Conservation (phyloP, 148 eudicot genomes). For the Chenopodium formosanum region DNA sequence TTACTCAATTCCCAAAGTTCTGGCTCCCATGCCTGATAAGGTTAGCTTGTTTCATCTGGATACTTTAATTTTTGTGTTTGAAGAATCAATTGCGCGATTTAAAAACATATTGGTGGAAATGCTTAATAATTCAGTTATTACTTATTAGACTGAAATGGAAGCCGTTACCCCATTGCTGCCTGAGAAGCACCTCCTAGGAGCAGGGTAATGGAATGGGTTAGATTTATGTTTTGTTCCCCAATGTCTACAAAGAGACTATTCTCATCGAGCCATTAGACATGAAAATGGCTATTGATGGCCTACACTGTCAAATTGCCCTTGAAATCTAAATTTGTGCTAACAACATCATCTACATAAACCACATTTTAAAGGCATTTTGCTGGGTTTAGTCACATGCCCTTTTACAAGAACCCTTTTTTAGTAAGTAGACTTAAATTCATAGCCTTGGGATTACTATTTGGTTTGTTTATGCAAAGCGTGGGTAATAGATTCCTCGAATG, state of each 20-base stretch:
- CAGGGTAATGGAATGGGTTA: background rate
- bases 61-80: constrained; percentile 3
- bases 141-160: background rate
- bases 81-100: background rate
- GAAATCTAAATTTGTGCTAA: background rate
- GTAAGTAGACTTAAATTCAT: background rate
- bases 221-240: background rate
- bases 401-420: background rate
- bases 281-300: background rate
- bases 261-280: background rate
- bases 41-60: constrained; percentile 32
- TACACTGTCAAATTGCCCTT: background rate
- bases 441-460: background rate
- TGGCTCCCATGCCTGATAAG: constrained; percentile 97
- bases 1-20: constrained; percentile 83
- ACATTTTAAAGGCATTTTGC: too few relatives aligned
- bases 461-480: background rate
- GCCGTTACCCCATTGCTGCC: background rate
- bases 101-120: background rate
- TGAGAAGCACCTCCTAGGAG: background rate
- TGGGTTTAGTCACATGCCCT: background rate
- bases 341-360: too few relatives aligned
- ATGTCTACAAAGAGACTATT: background rate
- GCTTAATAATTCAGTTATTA: background rate
- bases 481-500: background rate